These are phyloP conservation scores for Baudoinia panamericana DNA, from an alignment of 495 filamentous ascomycete species.

Conservation along the genomic window DNA sequence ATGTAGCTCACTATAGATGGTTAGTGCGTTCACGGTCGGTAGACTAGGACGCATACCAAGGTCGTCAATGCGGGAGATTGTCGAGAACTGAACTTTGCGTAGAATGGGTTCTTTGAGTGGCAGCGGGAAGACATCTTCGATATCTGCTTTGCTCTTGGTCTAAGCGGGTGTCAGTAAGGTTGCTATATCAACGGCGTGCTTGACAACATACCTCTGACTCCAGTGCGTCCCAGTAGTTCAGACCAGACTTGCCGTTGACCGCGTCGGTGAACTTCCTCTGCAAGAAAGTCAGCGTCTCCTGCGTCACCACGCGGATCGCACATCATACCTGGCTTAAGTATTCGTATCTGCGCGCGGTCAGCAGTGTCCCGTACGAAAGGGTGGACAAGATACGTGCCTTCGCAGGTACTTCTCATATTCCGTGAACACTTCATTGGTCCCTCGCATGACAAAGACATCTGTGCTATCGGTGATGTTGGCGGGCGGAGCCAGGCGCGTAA, in stretches of 20 bases:
- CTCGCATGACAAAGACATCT: slow-evolving; percentile 81
- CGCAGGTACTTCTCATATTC: slow-evolving; percentile 80
- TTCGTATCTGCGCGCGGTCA: slow-evolving; percentile 52
- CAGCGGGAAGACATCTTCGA: slow-evolving; percentile 85
- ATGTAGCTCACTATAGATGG: slow-evolving; percentile 46
- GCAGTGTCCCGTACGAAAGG: slow-evolving; percentile 5
- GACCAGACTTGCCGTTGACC: slow-evolving; percentile 81
- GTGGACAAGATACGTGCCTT: slow-evolving; percentile 41
- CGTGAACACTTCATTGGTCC: slow-evolving; percentile 81
- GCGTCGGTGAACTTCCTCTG: slow-evolving; percentile 85
- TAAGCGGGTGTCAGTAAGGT: slow-evolving; percentile 28
- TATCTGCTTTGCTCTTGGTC: slow-evolving; percentile 73
- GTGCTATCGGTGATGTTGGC: slow-evolving; percentile 64
- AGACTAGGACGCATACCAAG: slow-evolving; percentile 67
- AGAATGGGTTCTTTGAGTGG: slow-evolving; percentile 82
- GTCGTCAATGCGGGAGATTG: slow-evolving; percentile 79
- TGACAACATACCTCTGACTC: slow-evolving; percentile 68
- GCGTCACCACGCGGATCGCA: background rate
- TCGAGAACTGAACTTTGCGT: slow-evolving; percentile 80
- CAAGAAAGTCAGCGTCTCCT: slow-evolving; percentile 16
- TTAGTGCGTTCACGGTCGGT: slow-evolving; percentile 15
- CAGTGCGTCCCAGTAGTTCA: slow-evolving; percentile 88
- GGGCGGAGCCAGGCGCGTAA: slow-evolving; percentile 64
- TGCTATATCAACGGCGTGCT: background rate
- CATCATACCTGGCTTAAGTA: slow-evolving; percentile 76